Conservation (phyloP, 495 filamentous ascomycete species). For the Xanthoparmelia taractica region DNA sequence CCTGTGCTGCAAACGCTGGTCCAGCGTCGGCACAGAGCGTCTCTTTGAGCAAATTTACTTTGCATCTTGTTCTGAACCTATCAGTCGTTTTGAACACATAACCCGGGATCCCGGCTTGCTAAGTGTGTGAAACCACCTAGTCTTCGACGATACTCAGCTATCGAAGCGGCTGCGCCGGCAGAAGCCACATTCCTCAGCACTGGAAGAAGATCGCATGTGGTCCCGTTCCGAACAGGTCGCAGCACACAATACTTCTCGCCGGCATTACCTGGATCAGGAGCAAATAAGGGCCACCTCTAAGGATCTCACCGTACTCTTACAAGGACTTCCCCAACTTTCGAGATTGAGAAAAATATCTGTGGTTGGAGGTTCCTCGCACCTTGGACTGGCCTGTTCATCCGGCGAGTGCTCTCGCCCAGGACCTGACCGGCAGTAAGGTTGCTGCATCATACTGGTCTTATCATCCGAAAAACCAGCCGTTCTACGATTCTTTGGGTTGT, state of each 20-base stretch:
- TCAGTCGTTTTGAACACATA: neutral
- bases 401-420: neutral
- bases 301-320: neutral
- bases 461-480: neutral
- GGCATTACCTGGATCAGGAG: neutral
- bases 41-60: neutral
- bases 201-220: neutral
- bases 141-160: conserved; percentile 3
- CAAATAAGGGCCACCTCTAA: neutral
- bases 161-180: neutral
- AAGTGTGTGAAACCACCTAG: neutral
- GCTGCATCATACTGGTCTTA: conserved; percentile 2
- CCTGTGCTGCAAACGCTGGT: neutral
- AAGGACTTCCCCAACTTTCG: neutral
- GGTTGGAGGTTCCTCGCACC: neutral
- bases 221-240: neutral
- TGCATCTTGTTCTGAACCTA: neutral
- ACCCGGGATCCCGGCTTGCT: neutral
- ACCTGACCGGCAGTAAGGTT: neutral
- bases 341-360: neutral
- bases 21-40: neutral
- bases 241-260: neutral
- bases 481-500: neutral
- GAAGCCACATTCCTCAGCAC: neutral
- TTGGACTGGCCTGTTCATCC: neutral